Conservation (phyloP, 768 basidiomycete genomes). For the Austroboletus eburneus region DNA sequence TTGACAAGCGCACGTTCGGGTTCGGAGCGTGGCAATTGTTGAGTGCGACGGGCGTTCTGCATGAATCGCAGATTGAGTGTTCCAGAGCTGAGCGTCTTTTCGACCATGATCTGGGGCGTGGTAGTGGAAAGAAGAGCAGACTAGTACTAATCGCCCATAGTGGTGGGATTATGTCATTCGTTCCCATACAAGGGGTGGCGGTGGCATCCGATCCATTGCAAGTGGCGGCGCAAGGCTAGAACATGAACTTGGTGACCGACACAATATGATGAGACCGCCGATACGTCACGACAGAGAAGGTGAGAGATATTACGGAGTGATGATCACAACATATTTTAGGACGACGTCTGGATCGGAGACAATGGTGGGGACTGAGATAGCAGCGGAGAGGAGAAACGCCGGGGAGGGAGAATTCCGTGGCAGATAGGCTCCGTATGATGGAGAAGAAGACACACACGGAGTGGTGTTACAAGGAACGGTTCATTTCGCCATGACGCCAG, state of each 20-base stretch:
- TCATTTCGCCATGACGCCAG: conserved; percentile 14
- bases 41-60: conserved; percentile 63
- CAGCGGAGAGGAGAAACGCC: conserved; percentile 8
- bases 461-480: conserved; percentile 6
- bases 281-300: conserved; percentile 6
- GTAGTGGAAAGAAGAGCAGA: neutral
- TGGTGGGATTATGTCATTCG: conserved; percentile 17
- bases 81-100: conserved; percentile 56
- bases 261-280: neutral
- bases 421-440: conserved; percentile 12
- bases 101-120: conserved; percentile 18
- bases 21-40: conserved; percentile 47
- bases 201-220: neutral
- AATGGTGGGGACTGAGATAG: conserved; percentile 3
- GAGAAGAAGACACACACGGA: conserved; percentile 7
- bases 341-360: conserved; percentile 5
- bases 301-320: conserved; percentile 3
- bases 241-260: too few relatives aligned
- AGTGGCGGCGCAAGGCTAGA: conserved; percentile 7
- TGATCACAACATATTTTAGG: conserved; percentile 1
- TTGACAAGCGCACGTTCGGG: conserved; percentile 50
- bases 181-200: conserved; percentile 11
- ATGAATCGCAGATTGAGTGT: conserved; percentile 68
- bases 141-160: too few relatives aligned
- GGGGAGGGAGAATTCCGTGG: conserved; percentile 5